Conservation (phyloP, 2,329 filamentous ascomycete species). For the Aspergillus pseudoviridinutans region DNA sequence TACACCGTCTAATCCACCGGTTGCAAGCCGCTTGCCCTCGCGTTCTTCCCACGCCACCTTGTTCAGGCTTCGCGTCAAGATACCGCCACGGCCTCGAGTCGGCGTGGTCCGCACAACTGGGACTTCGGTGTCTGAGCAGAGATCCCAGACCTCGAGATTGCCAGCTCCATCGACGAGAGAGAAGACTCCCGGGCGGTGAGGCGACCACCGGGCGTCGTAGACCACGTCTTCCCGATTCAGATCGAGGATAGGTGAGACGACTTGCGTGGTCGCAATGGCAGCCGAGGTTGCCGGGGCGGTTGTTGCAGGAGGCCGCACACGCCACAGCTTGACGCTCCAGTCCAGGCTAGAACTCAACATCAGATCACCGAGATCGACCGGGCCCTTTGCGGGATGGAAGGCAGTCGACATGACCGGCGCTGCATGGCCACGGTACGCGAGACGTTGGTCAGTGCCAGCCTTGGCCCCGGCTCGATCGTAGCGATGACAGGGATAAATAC, state of each 20-base stretch:
- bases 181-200: constrained; percentile 89
- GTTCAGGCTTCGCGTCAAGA: constrained; percentile 83
- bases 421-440: constrained; percentile 84
- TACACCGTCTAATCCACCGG: constrained; percentile 86
- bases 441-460: constrained; percentile 84
- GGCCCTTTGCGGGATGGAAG: constrained; percentile 89
- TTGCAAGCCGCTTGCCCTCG: constrained; percentile 81
- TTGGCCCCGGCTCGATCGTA: constrained; percentile 98
- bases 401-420: constrained; percentile 94
- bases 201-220: constrained; percentile 94
- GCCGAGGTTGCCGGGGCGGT: constrained; percentile 35
- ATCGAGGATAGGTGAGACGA: constrained; percentile 73
- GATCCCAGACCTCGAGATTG: constrained; percentile 90
- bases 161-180: constrained; percentile 91
- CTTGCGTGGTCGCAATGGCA: constrained; percentile 40
- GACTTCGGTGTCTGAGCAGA: constrained; percentile 88
- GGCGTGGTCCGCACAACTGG: constrained; percentile 78
- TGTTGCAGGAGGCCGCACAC: constrained; percentile 60
- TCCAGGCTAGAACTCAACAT: constrained; percentile 90
- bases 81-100: constrained; percentile 56
- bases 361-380: constrained; percentile 89
- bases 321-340: constrained; percentile 98
- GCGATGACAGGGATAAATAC: constrained; percentile 91
- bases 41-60: constrained; percentile 90
- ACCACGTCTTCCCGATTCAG: constrained; percentile 94